Base-by-base conservation (phyloP, 805 yeast species). In the Ogataea glucozyma region DNA sequence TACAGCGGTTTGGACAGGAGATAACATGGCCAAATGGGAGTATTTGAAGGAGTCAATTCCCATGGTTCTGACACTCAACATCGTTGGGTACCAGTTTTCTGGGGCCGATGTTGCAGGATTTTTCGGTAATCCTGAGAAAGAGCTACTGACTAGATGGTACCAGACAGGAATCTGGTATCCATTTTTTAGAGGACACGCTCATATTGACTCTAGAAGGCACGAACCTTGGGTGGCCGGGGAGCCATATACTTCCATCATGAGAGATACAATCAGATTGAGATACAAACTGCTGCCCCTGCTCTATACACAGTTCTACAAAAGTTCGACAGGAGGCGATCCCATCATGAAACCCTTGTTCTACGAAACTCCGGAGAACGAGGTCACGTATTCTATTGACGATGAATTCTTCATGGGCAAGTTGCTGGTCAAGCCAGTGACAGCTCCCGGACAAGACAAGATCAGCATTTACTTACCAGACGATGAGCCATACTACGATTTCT, bases 81-180 rank as follows among this genome's bases (percentile, higher is more conserved):
- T 87, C 21, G 87, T 79, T 1, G 96, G 96, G 7, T 83, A 81
- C 81, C 96, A 97, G 22, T 91, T 90, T 66, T 76, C 85, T 6
- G 99, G 99, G 7, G 91, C 97, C 7, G 99, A 93, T 67, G 91
- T 93, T 34, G 98, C 97, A 24, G 99, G 99, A 0, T 93, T 93
- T 60, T 90, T 89, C 58, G 96, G 95, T 3, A 76, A 93, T 60
- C 98, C 99, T 0, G 69, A 81, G 0, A 72, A 77, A 26, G 98
- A 93, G 57, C 66, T 93, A 47, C 70, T 88, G 44, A 76, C 86
- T 0, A 75, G 99, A 57, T 93, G 99, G 99, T 91, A 90, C 61
- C 99, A 93, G 63, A 75, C 95, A 2, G 99, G 97, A 45, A 78
- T 86, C 21, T 91, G 95, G 84, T 90, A 91, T 65, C 99, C 99